Evolutionary conservation across 2,329 filamentous ascomycete genomes (phyloP).

Genomic region (Triangularia verruculosa): DNA sequence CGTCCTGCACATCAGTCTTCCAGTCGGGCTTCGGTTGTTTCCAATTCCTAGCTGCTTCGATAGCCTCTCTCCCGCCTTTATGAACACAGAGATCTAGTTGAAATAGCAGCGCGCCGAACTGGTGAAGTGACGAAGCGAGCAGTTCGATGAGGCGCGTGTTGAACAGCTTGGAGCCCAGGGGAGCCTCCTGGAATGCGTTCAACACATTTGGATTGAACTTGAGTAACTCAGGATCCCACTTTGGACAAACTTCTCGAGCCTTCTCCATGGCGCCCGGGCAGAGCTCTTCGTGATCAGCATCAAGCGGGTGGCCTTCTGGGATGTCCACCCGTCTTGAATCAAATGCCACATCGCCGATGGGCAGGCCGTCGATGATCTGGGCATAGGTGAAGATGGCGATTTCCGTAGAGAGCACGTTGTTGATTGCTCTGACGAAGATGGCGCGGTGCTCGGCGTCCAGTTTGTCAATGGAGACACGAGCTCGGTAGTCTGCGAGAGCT

Average conservation of each 20-base stretch:
- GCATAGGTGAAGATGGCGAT: conserved; percentile 9
- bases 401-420: conserved; percentile 13
- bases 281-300: conserved; percentile 9
- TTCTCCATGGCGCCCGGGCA: conserved; percentile 8
- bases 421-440: conserved; percentile 5
- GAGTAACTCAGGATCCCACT: conserved; percentile 3
- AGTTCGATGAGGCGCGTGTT: conserved; percentile 12
- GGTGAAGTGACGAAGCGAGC: conserved; percentile 6
- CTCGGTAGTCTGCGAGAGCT: neutral
- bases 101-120: conserved; percentile 8
- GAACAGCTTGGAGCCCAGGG: conserved; percentile 1
- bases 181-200: neutral
- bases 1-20: neutral
- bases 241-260: neutral
- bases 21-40: neutral
- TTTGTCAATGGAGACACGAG: neutral
- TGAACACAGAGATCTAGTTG: conserved; percentile 9
- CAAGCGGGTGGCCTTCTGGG: conserved; percentile 4
- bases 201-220: conserved; percentile 9
- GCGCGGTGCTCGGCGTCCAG: conserved; percentile 4
- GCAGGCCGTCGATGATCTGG: conserved; percentile 15
- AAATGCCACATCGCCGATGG: conserved; percentile 10
- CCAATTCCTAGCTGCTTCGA: neutral
- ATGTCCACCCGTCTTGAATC: neutral
- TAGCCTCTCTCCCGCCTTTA: conserved; percentile 3